Conservation (phyloP, 2,329 filamentous ascomycete species). For the Leptographium wingfieldii region DNA sequence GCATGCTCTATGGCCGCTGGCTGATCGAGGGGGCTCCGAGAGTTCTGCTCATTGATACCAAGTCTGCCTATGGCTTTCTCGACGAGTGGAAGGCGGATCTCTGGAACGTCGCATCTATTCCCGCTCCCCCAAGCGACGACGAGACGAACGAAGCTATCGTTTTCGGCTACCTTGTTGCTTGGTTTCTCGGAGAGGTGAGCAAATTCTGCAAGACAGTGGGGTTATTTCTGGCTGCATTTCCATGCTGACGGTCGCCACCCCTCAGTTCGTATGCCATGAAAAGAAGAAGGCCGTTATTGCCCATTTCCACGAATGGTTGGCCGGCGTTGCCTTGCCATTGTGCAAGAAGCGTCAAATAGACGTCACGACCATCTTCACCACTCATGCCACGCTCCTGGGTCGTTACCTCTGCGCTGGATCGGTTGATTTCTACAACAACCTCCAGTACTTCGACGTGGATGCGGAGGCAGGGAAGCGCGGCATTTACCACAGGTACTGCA, state of each 20-base stretch:
- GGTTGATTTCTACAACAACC: conserved; percentile 98
- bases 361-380: conserved; percentile 96
- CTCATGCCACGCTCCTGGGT: conserved; percentile 87
- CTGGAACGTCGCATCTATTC: conserved; percentile 86
- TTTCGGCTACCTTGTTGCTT: conserved; percentile 92
- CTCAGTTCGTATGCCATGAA: conserved; percentile 87
- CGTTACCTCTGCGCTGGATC: conserved; percentile 95
- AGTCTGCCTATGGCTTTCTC: conserved; percentile 79
- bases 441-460: conserved; percentile 94
- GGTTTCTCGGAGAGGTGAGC: conserved; percentile 91
- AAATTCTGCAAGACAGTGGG: background rate
- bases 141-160: conserved; percentile 97
- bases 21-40: conserved; percentile 91
- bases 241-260: background rate
- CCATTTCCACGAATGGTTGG: conserved; percentile 98
- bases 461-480: conserved; percentile 93
- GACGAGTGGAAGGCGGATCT: conserved; percentile 96
- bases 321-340: conserved; percentile 83
- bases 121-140: conserved; percentile 79
- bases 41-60: conserved; percentile 88
- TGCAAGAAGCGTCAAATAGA: conserved; percentile 92
- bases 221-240: background rate
- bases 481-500: conserved; percentile 97
- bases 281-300: conserved; percentile 86
- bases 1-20: conserved; percentile 89